phyloP scores from a whole-genome alignment of 2,329 filamentous ascomycete genomes.

The Periconia macrospinosa region DNA sequence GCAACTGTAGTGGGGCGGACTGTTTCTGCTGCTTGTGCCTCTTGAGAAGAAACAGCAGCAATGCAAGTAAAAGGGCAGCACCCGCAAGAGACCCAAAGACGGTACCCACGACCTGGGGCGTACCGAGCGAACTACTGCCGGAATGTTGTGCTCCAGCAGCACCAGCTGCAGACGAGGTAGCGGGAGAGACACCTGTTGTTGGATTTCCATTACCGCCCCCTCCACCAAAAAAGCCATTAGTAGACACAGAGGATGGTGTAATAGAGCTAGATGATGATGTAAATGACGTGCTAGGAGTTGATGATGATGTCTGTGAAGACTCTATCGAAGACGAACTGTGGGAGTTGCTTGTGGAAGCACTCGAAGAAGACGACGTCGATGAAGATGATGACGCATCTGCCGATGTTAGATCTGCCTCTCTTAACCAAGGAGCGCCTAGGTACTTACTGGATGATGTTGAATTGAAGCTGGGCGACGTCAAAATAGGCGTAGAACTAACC shows the following conservation, averaged over 20 bases:
- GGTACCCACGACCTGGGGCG: conserved; percentile 61
- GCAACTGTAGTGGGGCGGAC: conserved; percentile 33
- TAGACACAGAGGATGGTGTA: conserved; percentile 10
- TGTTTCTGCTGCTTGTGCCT: conserved; percentile 50
- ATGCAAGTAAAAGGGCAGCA: conserved; percentile 53
- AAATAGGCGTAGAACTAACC: conserved; percentile 1
- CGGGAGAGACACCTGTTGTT: conserved; percentile 15
- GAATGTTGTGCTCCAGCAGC: conserved; percentile 9
- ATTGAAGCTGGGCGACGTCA: conserved; percentile 12
- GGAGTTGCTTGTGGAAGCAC: conserved; percentile 10
- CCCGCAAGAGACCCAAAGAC: conserved; percentile 66
- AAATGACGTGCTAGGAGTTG: conserved; percentile 15
- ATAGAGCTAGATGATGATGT: conserved; percentile 5
- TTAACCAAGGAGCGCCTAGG: background rate
- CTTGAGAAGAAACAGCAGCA: conserved; percentile 56
- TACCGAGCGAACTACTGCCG: conserved; percentile 41
- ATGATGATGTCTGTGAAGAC: conserved; percentile 13
- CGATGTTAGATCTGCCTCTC: conserved; percentile 1
- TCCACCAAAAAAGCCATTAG: conserved; percentile 4
- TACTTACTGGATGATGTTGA: conserved; percentile 18
- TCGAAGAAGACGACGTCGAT: conserved; percentile 12
- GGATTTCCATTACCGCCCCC: conserved; percentile 15
- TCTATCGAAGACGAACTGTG: conserved; percentile 7
- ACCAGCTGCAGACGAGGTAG: conserved; percentile 9
- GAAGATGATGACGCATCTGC: background rate